These are phyloP conservation scores for Colletotrichum paranaense DNA, from an alignment of 2,329 filamentous ascomycete genomes.

Conservation along the genomic window DNA sequence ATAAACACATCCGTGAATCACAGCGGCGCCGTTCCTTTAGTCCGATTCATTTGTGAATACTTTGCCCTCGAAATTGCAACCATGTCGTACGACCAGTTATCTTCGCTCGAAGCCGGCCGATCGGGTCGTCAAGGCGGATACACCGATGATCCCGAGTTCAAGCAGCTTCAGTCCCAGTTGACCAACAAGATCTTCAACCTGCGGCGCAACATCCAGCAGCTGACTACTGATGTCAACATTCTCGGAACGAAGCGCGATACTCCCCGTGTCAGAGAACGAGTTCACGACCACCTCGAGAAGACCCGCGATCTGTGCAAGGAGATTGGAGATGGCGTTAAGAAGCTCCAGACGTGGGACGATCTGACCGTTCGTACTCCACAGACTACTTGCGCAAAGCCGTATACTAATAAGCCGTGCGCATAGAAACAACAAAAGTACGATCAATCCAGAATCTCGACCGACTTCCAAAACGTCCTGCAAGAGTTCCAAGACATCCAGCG, in stretches of 20 bases:
- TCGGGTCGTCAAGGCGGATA: conserved; percentile 78
- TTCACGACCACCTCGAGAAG: conserved; percentile 88
- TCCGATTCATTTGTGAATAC: neutral
- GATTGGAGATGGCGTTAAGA: conserved; percentile 93
- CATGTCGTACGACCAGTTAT: conserved; percentile 95
- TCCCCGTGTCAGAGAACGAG: conserved; percentile 87
- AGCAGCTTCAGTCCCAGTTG: conserved; percentile 82
- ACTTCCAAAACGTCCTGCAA: conserved; percentile 88
- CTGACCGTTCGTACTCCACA: conserved; percentile 71
- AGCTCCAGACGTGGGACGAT: conserved; percentile 87
- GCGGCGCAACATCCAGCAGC: conserved; percentile 86
- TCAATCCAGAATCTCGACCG: conserved; percentile 92
- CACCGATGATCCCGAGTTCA: conserved; percentile 92
- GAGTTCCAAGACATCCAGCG: conserved; percentile 96
- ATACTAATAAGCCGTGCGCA: neutral
- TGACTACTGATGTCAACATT: conserved; percentile 85
- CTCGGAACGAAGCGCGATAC: conserved; percentile 93
- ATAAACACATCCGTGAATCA: neutral
- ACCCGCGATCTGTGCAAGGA: conserved; percentile 89
- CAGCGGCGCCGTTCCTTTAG: conserved; percentile 2
- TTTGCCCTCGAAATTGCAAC: conserved; percentile 23
- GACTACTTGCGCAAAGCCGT: neutral
- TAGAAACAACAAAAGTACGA: conserved; percentile 96
- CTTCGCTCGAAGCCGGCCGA: conserved; percentile 82
- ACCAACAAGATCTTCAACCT: conserved; percentile 91